Evolutionary conservation across 495 filamentous ascomycete genomes (phyloP), one percentile per base, ranked within the genome.

Genomic region (Paragyromitra xinjiangensis): DNA sequence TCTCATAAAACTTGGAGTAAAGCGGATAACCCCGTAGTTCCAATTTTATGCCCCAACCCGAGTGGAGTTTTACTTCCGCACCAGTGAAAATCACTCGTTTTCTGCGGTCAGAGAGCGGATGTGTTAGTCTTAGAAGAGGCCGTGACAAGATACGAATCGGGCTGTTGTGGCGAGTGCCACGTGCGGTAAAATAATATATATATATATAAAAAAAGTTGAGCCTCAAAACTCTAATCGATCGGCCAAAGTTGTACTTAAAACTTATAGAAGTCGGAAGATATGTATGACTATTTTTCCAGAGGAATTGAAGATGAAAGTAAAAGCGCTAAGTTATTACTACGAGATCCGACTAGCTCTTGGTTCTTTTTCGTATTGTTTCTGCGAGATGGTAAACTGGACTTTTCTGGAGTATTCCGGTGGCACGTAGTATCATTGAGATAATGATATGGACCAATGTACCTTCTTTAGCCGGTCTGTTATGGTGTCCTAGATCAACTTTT

Each of bases 401-500:
- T 53, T 53, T 53, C n/a, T 22, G n/a, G 19, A 19, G 50, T 19
- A 61, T 37, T 39, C 29, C 14, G 50, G 50, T 8, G 22, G 22
- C 53, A 26, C 53, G 16, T 61, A 9, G 29, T 14, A 29, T 39
- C 56, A 34, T 61, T 29, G 37, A 39, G 29, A 69, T 56, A 19
- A 42, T 56, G 67, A 37, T 69, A 39, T 45, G 53, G 37, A 48
- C 53, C 24, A 53, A 69, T 69, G 53, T 59, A 59, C 53, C 67
- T 69, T 69, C 48, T 69, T 69, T 69, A 69, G 45, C 65, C 51
- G 67, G 40, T 45, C 65, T 67, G 48, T 14, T 66, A 37, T 66
- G 44, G 45, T 53, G 39, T 51, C 64, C 64, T 45, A 12, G 42
- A 6, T 24, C 42, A 9, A 16, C 4, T 3, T 34, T 3, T 34